A percentile compares a stretch with the other conserved stretches of the same genome.
Evolutionary conservation across 257 asterid species (phyloP).

Genomic region (Solanum infundibuliforme): DNA sequence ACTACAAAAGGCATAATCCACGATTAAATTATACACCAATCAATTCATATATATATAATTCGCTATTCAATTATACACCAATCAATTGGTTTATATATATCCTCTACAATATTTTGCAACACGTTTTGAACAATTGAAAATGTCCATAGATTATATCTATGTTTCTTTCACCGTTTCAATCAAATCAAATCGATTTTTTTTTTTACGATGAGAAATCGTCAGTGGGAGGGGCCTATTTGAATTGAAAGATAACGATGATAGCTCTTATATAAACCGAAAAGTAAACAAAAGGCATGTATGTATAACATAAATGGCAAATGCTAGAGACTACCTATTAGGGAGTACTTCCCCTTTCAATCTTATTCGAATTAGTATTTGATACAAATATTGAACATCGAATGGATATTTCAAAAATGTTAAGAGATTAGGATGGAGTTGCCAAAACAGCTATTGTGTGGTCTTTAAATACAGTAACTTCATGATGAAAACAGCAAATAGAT

Average conservation of each 20-base stretch:
- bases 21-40: no score
- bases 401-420: no score
- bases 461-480: neutral
- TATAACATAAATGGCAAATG: neutral
- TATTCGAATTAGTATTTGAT: neutral
- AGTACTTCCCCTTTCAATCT: neutral
- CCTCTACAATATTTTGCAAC: neutral
- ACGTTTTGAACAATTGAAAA: neutral
- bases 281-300: neutral
- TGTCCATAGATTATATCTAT: neutral
- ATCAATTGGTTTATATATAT: neutral
- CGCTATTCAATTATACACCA: neutral
- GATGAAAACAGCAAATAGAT: neutral
- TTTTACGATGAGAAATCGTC: neutral
- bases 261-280: neutral
- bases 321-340: neutral
- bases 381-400: neutral
- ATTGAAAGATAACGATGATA: neutral
- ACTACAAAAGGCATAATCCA: no score
- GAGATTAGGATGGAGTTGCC: neutral
- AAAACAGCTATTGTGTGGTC: neutral
- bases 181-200: no score
- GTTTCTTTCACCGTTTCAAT: neutral
- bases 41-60: no score
- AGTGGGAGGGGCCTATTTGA: neutral